Base-by-base conservation (phyloP, 345 rosid species). In the Aurinia saxatilis region DNA sequence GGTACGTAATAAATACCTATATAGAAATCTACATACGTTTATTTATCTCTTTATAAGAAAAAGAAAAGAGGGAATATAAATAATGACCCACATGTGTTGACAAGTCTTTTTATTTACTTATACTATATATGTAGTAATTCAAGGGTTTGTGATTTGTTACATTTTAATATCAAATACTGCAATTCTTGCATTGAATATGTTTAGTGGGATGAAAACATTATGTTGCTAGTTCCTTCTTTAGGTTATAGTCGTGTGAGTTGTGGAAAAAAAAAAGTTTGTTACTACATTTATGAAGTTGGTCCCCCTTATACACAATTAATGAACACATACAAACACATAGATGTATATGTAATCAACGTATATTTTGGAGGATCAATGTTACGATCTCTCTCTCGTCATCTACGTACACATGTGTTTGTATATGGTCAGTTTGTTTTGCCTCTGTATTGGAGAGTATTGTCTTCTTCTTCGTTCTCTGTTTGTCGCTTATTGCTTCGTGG, bases 181-280 rank as follows among this genome's bases (percentile, higher is more conserved):
- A 45, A 25, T 16, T 29, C 17, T 61, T 47, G 30, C 57, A 46
- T 38, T 69, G 40, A 45, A 17, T 62, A 41, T 51, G 19, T 31
- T 45, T 35, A 31, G 36, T 21, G 59, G 9, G 10, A 74, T 27
- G 63, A 49, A 73, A 75, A 66, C 81, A 86, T 81, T 47, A 75
- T 79, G 79, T 71, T 81, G 66, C 70, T 65, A 65, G 75, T 78
- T 82, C 75, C 75, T 55, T 55, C 47, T 39, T 67, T 13, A 73
- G 69, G 77, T 60, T 69, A 54, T 58, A 39, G 57, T 57, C 60
- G 17, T 68, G 54, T 23, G 47, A 50, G 72, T 42, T 59, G 11
- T 21, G 14, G 6, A 27, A 45, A 44, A 38, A 30, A 44, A 52
- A 35, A 37, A 17, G 18, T 10, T 48, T 14, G 11, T 9, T 17